phyloP scores from a whole-genome alignment of 495 filamentous ascomycete genomes.

The Xylaria curta region DNA sequence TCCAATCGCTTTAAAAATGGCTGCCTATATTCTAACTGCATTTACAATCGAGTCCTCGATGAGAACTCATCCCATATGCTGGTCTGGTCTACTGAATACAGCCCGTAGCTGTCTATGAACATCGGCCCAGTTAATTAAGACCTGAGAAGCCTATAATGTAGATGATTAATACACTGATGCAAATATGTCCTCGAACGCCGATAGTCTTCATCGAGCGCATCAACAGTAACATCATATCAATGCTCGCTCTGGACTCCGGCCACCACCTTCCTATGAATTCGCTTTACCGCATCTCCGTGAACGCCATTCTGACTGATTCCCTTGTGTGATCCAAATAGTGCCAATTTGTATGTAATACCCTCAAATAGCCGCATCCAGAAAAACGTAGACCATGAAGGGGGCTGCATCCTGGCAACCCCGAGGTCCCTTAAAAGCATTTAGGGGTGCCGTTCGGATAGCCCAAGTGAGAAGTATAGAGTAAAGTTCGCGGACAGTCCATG shows the following conservation, averaged over 20 bases:
- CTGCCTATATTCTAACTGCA: constrained; percentile 24
- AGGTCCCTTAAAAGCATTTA: not conserved
- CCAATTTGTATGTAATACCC: constrained; percentile 21
- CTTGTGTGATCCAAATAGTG: constrained; percentile 21
- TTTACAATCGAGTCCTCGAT: constrained; percentile 18
- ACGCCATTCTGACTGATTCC: constrained; percentile 23
- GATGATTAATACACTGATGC: constrained; percentile 27
- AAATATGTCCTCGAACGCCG: constrained; percentile 32
- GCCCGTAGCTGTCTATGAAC: constrained; percentile 19
- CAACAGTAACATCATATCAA: constrained; percentile 34
- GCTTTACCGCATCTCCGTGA: constrained; percentile 19
- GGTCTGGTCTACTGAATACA: constrained; percentile 18
- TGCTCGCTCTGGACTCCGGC: constrained; percentile 43
- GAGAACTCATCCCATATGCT: not conserved
- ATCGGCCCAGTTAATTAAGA: not conserved
- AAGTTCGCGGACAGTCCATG: not conserved
- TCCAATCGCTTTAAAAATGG: not conserved
- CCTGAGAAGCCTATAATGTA: constrained; percentile 17
- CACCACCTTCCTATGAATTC: constrained; percentile 20
- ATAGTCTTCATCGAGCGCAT: constrained; percentile 42
- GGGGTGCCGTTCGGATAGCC: not conserved
- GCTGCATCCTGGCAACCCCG: not conserved
- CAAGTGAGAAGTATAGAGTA: constrained; percentile 1
- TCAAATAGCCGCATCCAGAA: constrained; percentile 23
- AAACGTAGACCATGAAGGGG: not conserved